phyloP scores from a whole-genome alignment of 2,329 filamentous ascomycete species.

The Fusarium fujikuroi region DNA sequence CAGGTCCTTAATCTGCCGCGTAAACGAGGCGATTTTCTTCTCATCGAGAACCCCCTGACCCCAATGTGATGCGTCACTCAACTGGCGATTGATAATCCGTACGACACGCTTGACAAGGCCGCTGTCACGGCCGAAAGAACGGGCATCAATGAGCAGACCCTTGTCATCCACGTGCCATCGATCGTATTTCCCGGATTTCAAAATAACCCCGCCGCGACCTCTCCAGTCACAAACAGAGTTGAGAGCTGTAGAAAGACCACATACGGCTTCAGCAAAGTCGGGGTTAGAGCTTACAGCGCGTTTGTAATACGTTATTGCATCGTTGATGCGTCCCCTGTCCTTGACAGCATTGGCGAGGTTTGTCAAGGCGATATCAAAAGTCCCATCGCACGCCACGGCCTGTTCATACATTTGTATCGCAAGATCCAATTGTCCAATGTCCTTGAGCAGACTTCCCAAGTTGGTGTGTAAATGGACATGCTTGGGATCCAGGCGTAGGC shows the following conservation, averaged over 20 bases:
- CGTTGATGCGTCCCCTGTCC: constrained; percentile 89
- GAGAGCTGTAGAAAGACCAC: constrained; percentile 90
- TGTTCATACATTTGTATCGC: constrained; percentile 98
- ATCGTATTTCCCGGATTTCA: constrained; percentile 79
- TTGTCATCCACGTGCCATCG: constrained; percentile 92
- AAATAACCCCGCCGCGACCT: constrained; percentile 84
- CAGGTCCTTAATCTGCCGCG: constrained; percentile 57
- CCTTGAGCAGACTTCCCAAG: constrained; percentile 92
- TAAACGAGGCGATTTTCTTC: constrained; percentile 61
- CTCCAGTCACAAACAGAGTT: constrained; percentile 98
- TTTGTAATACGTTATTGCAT: constrained; percentile 92
- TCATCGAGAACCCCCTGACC: constrained; percentile 76
- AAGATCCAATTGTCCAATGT: constrained; percentile 90
- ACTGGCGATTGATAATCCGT: constrained; percentile 88
- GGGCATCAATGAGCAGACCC: constrained; percentile 83
- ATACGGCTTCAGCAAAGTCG: constrained; percentile 96
- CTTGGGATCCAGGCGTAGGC: constrained; percentile 82
- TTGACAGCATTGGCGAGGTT: constrained; percentile 98
- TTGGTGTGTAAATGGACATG: constrained; percentile 98
- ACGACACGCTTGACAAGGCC: constrained; percentile 93
- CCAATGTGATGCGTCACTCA: constrained; percentile 88
- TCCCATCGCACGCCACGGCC: constrained; percentile 90
- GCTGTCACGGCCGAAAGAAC: constrained; percentile 66
- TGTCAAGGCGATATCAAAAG: constrained; percentile 95
- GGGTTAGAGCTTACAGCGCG: constrained; percentile 92